Evolutionary conservation across 73 alveolate species (phyloP), one percentile per base, ranked within the genome.

Genomic region (Blepharisma stoltei): DNA sequence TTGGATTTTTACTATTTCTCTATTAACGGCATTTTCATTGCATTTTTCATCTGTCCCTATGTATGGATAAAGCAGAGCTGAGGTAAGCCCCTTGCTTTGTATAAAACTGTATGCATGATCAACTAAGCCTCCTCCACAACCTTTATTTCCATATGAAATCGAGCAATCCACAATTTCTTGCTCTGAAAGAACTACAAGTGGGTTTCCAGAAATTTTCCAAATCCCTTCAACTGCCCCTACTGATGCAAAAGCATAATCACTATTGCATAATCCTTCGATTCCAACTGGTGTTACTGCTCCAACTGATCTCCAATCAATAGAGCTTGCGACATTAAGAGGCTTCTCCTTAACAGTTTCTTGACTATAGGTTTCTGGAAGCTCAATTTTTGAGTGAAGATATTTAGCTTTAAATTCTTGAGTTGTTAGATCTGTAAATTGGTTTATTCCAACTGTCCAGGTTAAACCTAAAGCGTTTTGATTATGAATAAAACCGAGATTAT

Each of bases 61-160:
- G 76, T 88, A 50, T 70, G 91, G 87, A 83, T 90, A 92, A 70
- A 71, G 88, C 45, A 67, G 46, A 69, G 86, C 94, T 21, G 65
- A 7, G 6, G 66, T 67, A 32, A 84, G 27, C 18, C 77, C 73
- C 7, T 52, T 18, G 4, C 70, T 71, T 46, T 52, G 32, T 18
- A 77, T 80, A 81, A 89, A 91, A 18, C 53, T 71, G 85, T 89
- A 84, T 25, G 93, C 96, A 55, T 78, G 71, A 70, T 71, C 85
- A 89, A 85, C 82, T 73, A 71, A 81, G 60, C 97, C 97, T 65
- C 97, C 97, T 54, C 78, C 46, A 60, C 79, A 69, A 14, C 79
- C 79, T n/a, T 37, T 25, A 25, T 69, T 69, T 38, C 79, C 79
- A 69, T 44, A 69, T 9, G 67, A 11, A 9, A 8, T 38, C 5